phyloP scores from a whole-genome alignment of 2,329 filamentous ascomycete species.

The Cordyceps tenuipes region DNA sequence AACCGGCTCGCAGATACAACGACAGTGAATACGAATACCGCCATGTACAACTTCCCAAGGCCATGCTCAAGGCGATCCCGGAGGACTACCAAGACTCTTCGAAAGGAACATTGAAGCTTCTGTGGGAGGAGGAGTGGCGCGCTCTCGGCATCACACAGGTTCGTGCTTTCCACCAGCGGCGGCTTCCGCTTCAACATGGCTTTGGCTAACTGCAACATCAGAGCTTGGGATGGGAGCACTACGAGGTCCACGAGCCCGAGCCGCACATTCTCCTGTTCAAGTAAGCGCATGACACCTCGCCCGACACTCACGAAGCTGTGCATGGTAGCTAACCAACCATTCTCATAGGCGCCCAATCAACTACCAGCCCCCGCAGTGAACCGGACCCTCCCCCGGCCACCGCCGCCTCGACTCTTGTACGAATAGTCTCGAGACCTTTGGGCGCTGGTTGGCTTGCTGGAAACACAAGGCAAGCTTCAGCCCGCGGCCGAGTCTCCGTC shows the following conservation, averaged over 20 bases:
- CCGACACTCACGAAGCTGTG: background rate
- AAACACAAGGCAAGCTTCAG: background rate
- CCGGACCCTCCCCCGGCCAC: background rate
- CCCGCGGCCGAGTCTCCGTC: background rate
- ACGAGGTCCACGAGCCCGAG: conserved; percentile 97
- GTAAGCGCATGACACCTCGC: conserved; percentile 40
- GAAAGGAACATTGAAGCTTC: conserved; percentile 86
- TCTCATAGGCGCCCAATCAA: conserved; percentile 68
- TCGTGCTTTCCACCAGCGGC: conserved; percentile 19
- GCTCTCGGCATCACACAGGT: conserved; percentile 96
- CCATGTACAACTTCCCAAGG: conserved; percentile 94
- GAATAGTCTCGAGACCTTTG: conserved; percentile 5
- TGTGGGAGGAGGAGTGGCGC: conserved; percentile 99
- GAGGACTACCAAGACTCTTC: conserved; percentile 85
- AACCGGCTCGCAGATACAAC: conserved; percentile 59
- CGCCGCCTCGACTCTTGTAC: conserved; percentile 5
- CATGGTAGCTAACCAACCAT: conserved; percentile 1
- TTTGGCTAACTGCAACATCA: conserved; percentile 28
- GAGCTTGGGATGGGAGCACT: conserved; percentile 99
- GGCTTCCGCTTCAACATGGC: background rate
- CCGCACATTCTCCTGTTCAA: conserved; percentile 98
- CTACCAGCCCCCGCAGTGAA: conserved; percentile 62
- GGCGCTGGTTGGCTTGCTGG: background rate
- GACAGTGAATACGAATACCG: conserved; percentile 93
- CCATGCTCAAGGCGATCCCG: conserved; percentile 95